Conservation (phyloP, 164 flowering plant genomes). For the Santalum album region DNA sequence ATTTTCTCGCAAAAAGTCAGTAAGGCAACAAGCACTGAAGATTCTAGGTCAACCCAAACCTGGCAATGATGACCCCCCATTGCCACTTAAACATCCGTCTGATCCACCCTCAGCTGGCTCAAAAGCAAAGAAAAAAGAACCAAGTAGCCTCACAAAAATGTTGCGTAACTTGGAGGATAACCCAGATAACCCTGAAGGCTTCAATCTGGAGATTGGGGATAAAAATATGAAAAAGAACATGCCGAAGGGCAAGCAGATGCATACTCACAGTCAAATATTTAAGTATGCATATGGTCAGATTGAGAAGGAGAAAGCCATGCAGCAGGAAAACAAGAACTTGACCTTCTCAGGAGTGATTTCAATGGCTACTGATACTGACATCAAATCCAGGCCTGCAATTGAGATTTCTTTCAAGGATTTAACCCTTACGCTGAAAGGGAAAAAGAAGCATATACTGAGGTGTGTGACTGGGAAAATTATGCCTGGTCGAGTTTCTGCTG, state of each 20-base stretch:
- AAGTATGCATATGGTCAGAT: constrained; percentile 94
- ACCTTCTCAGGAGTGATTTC: constrained; percentile 86
- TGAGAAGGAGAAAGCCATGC: constrained; percentile 93
- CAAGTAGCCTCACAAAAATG: constrained; percentile 61
- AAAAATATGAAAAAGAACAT: constrained; percentile 49
- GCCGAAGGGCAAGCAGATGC: constrained; percentile 66
- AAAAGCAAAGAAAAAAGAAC: constrained; percentile 55
- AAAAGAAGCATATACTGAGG: constrained; percentile 71
- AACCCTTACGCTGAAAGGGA: constrained; percentile 80
- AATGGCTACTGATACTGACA: constrained; percentile 75
- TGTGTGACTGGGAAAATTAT: constrained; percentile 80
- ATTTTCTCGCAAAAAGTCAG: constrained; percentile 66
- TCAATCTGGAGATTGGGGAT: constrained; percentile 66
- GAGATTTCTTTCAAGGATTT: constrained; percentile 94
- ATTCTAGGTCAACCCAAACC: constrained; percentile 25
- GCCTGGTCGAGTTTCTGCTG: constrained; percentile 95
- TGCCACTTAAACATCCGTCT: constrained; percentile 24
- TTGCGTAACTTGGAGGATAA: constrained; percentile 53
- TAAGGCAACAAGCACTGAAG: constrained; percentile 28
- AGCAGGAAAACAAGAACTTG: constrained; percentile 59
- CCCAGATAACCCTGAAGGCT: constrained; percentile 59
- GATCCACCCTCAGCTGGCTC: constrained; percentile 20
- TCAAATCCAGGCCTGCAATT: constrained; percentile 56
- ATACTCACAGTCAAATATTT: constrained; percentile 85
- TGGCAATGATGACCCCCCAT: constrained; percentile 45